Conservation (phyloP, 1,139 yeast species). For the Suhomyces bokatorum region DNA sequence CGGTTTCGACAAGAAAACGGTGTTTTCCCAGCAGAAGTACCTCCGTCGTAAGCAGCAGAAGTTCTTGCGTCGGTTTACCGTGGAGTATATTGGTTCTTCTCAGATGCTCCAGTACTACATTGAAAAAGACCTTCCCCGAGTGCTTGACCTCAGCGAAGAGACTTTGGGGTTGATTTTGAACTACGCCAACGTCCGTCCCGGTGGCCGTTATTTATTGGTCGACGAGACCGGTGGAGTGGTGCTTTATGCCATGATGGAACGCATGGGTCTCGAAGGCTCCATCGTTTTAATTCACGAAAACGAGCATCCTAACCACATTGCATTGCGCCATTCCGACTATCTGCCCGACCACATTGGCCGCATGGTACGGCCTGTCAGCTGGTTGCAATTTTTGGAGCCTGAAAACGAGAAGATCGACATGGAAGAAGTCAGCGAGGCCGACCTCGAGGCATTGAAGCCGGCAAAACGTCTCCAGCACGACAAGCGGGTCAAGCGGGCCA, state of each 20-base stretch:
- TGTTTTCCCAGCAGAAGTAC: slow-evolving; percentile 89
- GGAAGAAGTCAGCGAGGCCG: slow-evolving; percentile 51
- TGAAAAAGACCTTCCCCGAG: slow-evolving; percentile 69
- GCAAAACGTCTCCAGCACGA: slow-evolving; percentile 66
- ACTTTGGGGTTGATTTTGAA: slow-evolving; percentile 73
- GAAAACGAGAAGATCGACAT: slow-evolving; percentile 57
- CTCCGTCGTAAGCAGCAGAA: slow-evolving; percentile 89
- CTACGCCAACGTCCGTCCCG: slow-evolving; percentile 80
- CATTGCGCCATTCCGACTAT: slow-evolving; percentile 65
- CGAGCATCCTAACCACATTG: slow-evolving; percentile 83
- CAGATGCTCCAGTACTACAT: slow-evolving; percentile 70
- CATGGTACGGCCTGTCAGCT: slow-evolving; percentile 68
- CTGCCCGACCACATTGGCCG: slow-evolving; percentile 50
- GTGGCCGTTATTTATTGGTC: slow-evolving; percentile 81
- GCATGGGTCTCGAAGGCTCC: slow-evolving; percentile 83
- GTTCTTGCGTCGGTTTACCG: slow-evolving; percentile 80
- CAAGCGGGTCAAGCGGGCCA: slow-evolving; percentile 61
- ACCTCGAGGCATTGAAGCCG: slow-evolving; percentile 56
- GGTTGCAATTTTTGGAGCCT: slow-evolving; percentile 83
- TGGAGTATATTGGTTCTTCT: slow-evolving; percentile 77
- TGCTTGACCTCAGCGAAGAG: slow-evolving; percentile 84
- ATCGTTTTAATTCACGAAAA: slow-evolving; percentile 83
- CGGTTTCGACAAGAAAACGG: slow-evolving; percentile 85
- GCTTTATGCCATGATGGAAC: slow-evolving; percentile 80
- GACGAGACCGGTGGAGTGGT: slow-evolving; percentile 92